Conservation (phyloP, 108 stramenopile genomes). For the Fragilaria crotonensis region DNA sequence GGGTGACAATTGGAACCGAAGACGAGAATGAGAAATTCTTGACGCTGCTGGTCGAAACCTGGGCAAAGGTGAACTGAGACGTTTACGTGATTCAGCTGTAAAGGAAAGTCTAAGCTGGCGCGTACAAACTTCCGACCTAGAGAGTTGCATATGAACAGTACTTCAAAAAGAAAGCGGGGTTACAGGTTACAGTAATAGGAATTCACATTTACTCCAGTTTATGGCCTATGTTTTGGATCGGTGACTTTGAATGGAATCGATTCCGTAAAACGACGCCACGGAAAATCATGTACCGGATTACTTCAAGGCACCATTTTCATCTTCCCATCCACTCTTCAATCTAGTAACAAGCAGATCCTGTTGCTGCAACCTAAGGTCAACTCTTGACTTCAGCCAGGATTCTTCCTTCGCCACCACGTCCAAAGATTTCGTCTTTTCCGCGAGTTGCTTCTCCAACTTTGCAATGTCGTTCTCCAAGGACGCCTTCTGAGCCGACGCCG, state of each 20-base stretch:
- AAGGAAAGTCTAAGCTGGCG: too few species aligned
- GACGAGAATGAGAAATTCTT: slow-evolving; percentile 84
- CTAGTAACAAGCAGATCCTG: slow-evolving; percentile 38
- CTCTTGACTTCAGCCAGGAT: slow-evolving; percentile 46
- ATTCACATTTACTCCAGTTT: too few species aligned
- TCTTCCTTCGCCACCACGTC: slow-evolving; percentile 55
- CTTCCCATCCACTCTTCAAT: slow-evolving; percentile 65
- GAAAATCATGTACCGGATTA: too few species aligned
- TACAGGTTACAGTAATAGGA: neutral
- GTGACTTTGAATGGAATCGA: too few species aligned
- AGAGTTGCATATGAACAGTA: neutral
- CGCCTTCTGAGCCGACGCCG: slow-evolving; percentile 25
- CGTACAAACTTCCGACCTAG: too few species aligned
- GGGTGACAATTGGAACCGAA: slow-evolving; percentile 84
- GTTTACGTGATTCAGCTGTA: too few species aligned
- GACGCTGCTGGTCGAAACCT: slow-evolving; percentile 37
- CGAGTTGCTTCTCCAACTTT: slow-evolving; percentile 42
- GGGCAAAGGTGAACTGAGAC: slow-evolving; percentile 7
- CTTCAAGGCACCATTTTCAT: slow-evolving; percentile 39
- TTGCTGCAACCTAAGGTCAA: slow-evolving; percentile 53
- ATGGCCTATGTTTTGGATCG: too few species aligned
- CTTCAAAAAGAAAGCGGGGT: neutral
- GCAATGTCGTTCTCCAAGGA: slow-evolving; percentile 38
- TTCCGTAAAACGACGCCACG: too few species aligned
- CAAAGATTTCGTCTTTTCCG: slow-evolving; percentile 48